Percentiles rank a stretch among this genome's conserved stretches.
phyloP scores from a whole-genome alignment of 192 early-diverging fungal genomes.

The Spizellomyces sp. region DNA sequence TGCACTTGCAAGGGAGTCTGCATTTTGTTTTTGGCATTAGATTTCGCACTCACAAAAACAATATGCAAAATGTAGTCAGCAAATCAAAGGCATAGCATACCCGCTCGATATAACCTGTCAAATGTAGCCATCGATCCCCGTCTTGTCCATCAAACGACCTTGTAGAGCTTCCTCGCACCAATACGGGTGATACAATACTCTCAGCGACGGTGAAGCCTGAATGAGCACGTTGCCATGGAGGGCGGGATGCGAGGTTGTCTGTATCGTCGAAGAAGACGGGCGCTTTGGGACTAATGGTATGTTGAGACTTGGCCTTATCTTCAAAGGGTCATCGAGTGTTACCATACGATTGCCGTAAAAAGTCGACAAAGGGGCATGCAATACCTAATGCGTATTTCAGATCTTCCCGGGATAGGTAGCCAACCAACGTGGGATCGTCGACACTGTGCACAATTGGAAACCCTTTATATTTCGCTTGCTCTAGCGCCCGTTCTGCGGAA shows the following conservation, averaged over 20 bases:
- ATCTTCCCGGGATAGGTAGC: slow-evolving; percentile 77
- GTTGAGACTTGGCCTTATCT: neutral
- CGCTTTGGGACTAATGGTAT: neutral
- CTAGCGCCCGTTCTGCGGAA: slow-evolving; percentile 32
- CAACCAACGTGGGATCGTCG: slow-evolving; percentile 61
- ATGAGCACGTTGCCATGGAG: neutral
- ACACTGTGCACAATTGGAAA: slow-evolving; percentile 71
- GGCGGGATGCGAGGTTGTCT: neutral
- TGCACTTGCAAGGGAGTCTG: slow-evolving; percentile 46
- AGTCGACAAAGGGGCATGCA: neutral
- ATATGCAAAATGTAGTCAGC: too few species aligned
- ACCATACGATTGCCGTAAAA: neutral
- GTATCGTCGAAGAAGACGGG: slow-evolving; percentile 4
- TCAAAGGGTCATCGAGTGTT: neutral
- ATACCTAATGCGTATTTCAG: slow-evolving; percentile 62
- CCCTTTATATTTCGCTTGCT: slow-evolving; percentile 67
- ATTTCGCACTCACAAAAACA: too few species aligned
- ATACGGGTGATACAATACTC: neutral
- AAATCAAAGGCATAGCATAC: too few species aligned
- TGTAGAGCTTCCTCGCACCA: neutral
- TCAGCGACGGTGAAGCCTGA: neutral
- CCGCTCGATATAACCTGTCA: neutral
- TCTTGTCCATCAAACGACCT: neutral
- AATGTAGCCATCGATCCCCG: neutral
- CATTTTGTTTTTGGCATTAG: too few species aligned